Conservation (phyloP, 2,329 filamentous ascomycete genomes). For the Amphichorda felina region DNA sequence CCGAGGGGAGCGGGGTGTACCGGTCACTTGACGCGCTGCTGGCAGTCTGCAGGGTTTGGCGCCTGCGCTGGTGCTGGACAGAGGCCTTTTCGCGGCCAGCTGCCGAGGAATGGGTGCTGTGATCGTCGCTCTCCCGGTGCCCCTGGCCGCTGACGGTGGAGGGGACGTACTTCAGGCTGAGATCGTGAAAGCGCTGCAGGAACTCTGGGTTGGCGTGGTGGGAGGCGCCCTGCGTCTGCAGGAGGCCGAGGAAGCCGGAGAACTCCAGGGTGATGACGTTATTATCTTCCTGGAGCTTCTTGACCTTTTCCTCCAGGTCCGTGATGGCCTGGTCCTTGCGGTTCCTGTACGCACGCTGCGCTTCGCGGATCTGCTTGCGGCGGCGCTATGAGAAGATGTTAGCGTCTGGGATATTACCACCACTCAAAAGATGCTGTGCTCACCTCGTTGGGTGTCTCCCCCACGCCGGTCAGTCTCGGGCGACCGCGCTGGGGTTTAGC, state of each 20-base stretch:
- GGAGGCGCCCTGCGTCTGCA: constrained; percentile 37
- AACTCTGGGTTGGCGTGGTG: constrained; percentile 40
- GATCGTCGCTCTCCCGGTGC: not conserved
- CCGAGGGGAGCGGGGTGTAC: not conserved
- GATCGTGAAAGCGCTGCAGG: not conserved
- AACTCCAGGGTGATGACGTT: constrained; percentile 66
- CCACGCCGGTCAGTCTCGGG: constrained; percentile 2
- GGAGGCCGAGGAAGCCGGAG: constrained; percentile 34
- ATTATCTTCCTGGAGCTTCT: constrained; percentile 56
- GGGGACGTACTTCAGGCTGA: not conserved
- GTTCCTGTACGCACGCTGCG: constrained; percentile 73
- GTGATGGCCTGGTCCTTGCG: constrained; percentile 76
- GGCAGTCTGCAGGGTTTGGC: constrained; percentile 1
- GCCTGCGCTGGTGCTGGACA: not conserved
- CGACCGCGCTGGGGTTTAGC: constrained; percentile 2
- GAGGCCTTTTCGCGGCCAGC: not conserved
- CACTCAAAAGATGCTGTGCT: too few relatives aligned
- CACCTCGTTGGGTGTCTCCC: constrained; percentile 2
- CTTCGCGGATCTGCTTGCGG: constrained; percentile 76
- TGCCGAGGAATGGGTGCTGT: not conserved
- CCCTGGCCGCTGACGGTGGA: not conserved
- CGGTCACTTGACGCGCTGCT: constrained; percentile 1
- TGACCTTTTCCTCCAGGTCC: constrained; percentile 57
- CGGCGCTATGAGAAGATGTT: constrained; percentile 43
- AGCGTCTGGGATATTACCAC: too few relatives aligned